Conservation (phyloP, 2,329 filamentous ascomycete species). For the Diplocarpon rosae region DNA sequence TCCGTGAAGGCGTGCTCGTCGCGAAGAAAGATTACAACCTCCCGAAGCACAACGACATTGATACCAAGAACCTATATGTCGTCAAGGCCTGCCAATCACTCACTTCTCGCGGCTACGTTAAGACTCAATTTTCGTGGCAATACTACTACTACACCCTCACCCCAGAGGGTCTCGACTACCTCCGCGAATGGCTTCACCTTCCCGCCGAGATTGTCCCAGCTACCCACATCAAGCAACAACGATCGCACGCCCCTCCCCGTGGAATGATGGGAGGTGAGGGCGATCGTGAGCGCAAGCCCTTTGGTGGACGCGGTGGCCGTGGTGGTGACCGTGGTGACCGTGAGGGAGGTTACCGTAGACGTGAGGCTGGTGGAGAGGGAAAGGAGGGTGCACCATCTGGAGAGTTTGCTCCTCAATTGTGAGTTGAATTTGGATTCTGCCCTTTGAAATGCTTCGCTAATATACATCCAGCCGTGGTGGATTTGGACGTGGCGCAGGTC, state of each 20-base stretch:
- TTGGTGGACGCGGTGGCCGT: slow-evolving; percentile 62
- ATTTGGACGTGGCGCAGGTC: slow-evolving; percentile 63
- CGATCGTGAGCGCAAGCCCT: slow-evolving; percentile 70
- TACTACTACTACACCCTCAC: slow-evolving; percentile 99
- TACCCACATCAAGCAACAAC: slow-evolving; percentile 99
- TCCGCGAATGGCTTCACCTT: slow-evolving; percentile 99
- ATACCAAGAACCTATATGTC: slow-evolving; percentile 99
- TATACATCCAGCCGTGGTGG: slow-evolving; percentile 58
- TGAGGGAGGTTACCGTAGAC: slow-evolving; percentile 86
- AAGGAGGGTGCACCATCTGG: slow-evolving; percentile 89
- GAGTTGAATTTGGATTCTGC: slow-evolving; percentile 31
- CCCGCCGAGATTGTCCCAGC: slow-evolving; percentile 98
- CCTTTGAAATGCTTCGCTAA: slow-evolving; percentile 26
- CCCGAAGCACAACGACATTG: slow-evolving; percentile 94
- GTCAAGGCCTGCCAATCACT: slow-evolving; percentile 99
- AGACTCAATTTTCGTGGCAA: slow-evolving; percentile 99
- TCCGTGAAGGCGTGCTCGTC: slow-evolving; percentile 86
- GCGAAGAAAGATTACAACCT: slow-evolving; percentile 99
- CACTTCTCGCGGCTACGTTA: slow-evolving; percentile 95
- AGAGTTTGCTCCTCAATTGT: slow-evolving; percentile 87
- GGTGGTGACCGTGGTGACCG: slow-evolving; percentile 57
- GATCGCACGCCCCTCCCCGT: slow-evolving; percentile 76
- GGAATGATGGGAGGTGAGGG: slow-evolving; percentile 91
- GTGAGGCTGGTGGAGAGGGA: slow-evolving; percentile 70
- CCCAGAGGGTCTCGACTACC: slow-evolving; percentile 98